Percentiles rank a stretch among this genome's conserved stretches.
Evolutionary conservation across 371 early-diverging fungal species (phyloP).

Genomic region (Chytridiales sp.): DNA sequence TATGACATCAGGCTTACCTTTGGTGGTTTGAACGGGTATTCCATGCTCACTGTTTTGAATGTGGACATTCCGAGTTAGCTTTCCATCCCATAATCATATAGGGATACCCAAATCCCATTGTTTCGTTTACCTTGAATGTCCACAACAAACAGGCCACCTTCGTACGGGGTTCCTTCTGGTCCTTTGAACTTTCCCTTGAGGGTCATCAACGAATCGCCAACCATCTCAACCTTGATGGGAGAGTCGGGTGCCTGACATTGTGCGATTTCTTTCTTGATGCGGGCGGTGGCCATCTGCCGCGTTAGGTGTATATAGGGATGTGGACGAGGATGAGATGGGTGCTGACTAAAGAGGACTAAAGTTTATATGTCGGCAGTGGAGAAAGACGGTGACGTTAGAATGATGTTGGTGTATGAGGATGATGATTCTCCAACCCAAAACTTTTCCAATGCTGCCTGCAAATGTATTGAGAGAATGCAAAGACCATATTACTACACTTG

Average conservation of each 20-base stretch:
- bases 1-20: conserved; percentile 24
- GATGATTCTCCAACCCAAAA: background rate
- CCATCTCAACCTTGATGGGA: conserved; percentile 38
- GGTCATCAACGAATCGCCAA: conserved; percentile 39
- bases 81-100: background rate
- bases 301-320: background rate
- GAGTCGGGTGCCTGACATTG: conserved; percentile 32
- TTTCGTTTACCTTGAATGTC: conserved; percentile 29
- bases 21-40: conserved; percentile 49
- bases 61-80: background rate
- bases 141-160: conserved; percentile 34
- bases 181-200: conserved; percentile 39
- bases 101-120: background rate
- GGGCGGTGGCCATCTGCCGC: conserved; percentile 27
- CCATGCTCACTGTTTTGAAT: conserved; percentile 18
- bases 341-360: no score
- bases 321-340: background rate
- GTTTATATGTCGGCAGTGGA: no score
- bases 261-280: conserved; percentile 30
- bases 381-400: no score
- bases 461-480: background rate
- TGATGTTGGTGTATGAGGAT: background rate
- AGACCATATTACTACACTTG: background rate
- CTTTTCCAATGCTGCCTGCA: background rate
- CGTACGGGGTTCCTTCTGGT: conserved; percentile 38